Conservation (phyloP, 495 filamentous ascomycete species). For the Parachaetomium inaequale region DNA sequence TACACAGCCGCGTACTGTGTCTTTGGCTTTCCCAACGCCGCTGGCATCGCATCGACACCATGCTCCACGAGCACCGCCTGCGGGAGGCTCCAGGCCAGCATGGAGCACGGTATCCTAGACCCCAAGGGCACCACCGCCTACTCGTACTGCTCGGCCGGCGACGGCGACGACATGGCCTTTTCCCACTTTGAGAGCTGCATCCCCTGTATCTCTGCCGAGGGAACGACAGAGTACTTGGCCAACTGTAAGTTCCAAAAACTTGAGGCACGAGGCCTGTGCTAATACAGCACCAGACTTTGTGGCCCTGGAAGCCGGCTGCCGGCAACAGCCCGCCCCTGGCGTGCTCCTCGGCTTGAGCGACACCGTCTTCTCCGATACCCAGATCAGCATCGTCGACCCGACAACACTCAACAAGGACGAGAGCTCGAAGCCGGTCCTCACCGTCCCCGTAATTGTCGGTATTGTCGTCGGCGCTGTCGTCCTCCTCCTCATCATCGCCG, state of each 20-base stretch:
- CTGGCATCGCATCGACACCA: conserved; percentile 34
- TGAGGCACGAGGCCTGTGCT: background rate
- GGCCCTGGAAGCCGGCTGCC: conserved; percentile 48
- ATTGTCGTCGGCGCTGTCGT: conserved; percentile 39
- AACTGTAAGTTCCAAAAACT: conserved; percentile 34
- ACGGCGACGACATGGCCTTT: conserved; percentile 26
- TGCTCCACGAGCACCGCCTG: conserved; percentile 45
- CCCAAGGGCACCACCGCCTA: conserved; percentile 33
- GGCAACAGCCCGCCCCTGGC: conserved; percentile 44
- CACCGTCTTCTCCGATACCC: conserved; percentile 42
- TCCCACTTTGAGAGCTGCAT: conserved; percentile 33
- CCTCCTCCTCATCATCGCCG: conserved; percentile 32
- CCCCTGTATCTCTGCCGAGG: conserved; percentile 39
- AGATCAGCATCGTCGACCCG: conserved; percentile 44
- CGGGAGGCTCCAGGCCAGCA: conserved; percentile 31
- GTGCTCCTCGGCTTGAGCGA: conserved; percentile 43
- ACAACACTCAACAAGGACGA: conserved; percentile 15
- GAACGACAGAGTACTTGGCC: conserved; percentile 37
- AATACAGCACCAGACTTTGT: conserved; percentile 37
- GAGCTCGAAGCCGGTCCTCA: conserved; percentile 16
- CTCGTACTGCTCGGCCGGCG: conserved; percentile 39
- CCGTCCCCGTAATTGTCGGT: conserved; percentile 37
- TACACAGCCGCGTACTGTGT: conserved; percentile 45
- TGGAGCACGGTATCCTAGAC: conserved; percentile 33
- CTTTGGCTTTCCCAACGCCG: conserved; percentile 45